Evolutionary conservation across 768 basidiomycete species (phyloP).

Genomic region (Leccinellum albellum): DNA sequence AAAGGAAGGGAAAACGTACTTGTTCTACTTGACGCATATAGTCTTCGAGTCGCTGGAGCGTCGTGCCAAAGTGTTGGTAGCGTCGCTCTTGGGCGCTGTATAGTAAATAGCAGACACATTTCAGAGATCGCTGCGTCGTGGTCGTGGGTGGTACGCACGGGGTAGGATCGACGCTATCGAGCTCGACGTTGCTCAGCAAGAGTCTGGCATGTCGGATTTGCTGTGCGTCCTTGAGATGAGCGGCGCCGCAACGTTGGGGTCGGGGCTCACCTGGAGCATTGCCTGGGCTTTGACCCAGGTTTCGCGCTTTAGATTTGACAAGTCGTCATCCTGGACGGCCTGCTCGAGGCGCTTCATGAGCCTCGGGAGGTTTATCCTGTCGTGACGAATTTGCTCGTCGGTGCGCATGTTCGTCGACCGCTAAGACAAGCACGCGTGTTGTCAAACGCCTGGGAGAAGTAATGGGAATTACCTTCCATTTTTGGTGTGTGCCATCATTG

Average conservation of each 20-base stretch:
- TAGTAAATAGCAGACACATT: neutral
- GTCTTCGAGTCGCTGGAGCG: conserved; percentile 53
- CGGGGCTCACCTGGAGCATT: conserved; percentile 48
- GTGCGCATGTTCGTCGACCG: conserved; percentile 32
- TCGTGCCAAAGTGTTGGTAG: conserved; percentile 44
- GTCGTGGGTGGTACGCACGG: conserved; percentile 35
- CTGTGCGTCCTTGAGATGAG: conserved; percentile 18
- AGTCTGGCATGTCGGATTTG: conserved; percentile 52
- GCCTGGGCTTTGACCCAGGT: conserved; percentile 56
- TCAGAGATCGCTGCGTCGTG: neutral
- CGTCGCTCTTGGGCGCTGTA: conserved; percentile 41
- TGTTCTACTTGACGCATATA: conserved; percentile 50
- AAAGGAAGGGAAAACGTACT: conserved; percentile 30
- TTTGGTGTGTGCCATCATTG: conserved; percentile 8
- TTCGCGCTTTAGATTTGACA: conserved; percentile 29
- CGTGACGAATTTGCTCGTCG: conserved; percentile 40
- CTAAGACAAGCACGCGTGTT: too few species aligned
- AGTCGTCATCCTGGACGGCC: conserved; percentile 37
- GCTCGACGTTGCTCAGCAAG: conserved; percentile 56
- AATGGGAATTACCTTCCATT: conserved; percentile 26
- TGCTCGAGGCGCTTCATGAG: conserved; percentile 61
- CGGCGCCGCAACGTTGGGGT: neutral
- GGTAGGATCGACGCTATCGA: conserved; percentile 41
- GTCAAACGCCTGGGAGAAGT: neutral
- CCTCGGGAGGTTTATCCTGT: conserved; percentile 64